Base-by-base conservation (phyloP, 2,329 filamentous ascomycete genomes). In the Pseudocercospora cruenta region DNA sequence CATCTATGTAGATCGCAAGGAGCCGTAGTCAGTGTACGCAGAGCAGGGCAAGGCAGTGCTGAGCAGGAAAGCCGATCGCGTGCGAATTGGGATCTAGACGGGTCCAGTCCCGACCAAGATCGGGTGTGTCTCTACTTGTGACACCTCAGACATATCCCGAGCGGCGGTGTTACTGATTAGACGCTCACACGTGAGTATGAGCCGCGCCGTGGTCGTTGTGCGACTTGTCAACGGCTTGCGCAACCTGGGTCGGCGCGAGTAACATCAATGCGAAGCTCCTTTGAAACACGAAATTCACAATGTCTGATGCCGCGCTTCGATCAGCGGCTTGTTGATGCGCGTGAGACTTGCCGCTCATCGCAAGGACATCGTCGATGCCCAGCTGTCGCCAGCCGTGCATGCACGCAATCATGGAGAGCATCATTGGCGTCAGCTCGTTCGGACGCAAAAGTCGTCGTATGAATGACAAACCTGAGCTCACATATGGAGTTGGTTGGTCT, bases 321-420 rank as follows among this genome's bases (percentile, higher is more conserved):
- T 58, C 55, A 61, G 62, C 53, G 62, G 62, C 62, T 54, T 47
- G 16, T 8, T 16, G 49, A 61, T 65, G 59, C 54, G 58, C 54
- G 12, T n/a, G 31, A 22, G 39, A 24, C 33, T 57, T 57, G 19
- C 60, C 60, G 47, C 51, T 22, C 51, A 55, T 55, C 51, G 58
- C 58, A 21, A 24, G 47, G 14, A 36, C 68, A 70, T 68, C 68
- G 68, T 67, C 64, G 68, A 70, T 70, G 68, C 60, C 62, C 54
- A 67, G 61, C 60, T 60, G 55, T 63, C 62, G 53, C 45, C 39
- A 31, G 51, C 39, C 58, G 59, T 51, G 28, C 53, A 66, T 70
- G 64, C 68, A 67, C 66, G 62, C 60, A 67, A 68, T 68, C 66
- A 68, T 63, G 66, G 64, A 60, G 66, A 66, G 62, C 66, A 70